A percentile compares a stretch with the other conserved stretches of the same genome.
These are phyloP conservation scores for Diaporthe caulivora DNA, from an alignment of 2,329 filamentous ascomycete species.

Conservation along the genomic window DNA sequence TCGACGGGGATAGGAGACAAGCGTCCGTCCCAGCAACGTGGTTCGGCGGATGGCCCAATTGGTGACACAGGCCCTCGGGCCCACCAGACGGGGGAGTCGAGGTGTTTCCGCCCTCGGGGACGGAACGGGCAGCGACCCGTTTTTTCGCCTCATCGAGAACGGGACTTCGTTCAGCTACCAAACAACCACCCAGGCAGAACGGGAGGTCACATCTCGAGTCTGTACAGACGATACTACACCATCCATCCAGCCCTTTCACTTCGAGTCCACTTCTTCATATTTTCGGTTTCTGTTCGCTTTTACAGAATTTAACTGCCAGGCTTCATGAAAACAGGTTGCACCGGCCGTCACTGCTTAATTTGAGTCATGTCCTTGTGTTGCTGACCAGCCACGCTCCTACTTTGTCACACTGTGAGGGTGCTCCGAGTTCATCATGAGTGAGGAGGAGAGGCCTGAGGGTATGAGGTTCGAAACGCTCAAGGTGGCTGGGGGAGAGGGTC, in stretches of 20 bases:
- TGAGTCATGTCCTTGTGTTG: constrained; percentile 23
- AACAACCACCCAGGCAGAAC: not conserved
- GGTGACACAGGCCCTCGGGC: constrained; percentile 5
- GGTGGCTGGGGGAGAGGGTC: constrained; percentile 52
- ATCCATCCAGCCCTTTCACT: not conserved
- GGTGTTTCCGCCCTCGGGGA: not conserved
- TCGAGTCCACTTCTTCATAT: not conserved
- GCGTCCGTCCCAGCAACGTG: constrained; percentile 27
- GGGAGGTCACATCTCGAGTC: not conserved
- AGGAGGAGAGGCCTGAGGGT: constrained; percentile 30
- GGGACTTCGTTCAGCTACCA: not conserved
- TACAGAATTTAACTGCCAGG: not conserved
- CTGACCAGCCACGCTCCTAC: constrained; percentile 5
- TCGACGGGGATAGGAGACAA: constrained; percentile 11
- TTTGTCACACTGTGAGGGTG: not conserved
- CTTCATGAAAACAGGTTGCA: not conserved
- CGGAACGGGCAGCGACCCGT: constrained; percentile 12
- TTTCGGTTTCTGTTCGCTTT: not conserved
- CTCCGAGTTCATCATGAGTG: constrained; percentile 40
- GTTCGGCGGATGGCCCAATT: constrained; percentile 18
- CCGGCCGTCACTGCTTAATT: not conserved
- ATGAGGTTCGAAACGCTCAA: constrained; percentile 63
- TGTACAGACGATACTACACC: not conserved
- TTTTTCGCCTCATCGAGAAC: not conserved
- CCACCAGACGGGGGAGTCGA: not conserved